Evolutionary conservation across 2,329 filamentous ascomycete genomes (phyloP).

Genomic region (Setomelanomma holmii): DNA sequence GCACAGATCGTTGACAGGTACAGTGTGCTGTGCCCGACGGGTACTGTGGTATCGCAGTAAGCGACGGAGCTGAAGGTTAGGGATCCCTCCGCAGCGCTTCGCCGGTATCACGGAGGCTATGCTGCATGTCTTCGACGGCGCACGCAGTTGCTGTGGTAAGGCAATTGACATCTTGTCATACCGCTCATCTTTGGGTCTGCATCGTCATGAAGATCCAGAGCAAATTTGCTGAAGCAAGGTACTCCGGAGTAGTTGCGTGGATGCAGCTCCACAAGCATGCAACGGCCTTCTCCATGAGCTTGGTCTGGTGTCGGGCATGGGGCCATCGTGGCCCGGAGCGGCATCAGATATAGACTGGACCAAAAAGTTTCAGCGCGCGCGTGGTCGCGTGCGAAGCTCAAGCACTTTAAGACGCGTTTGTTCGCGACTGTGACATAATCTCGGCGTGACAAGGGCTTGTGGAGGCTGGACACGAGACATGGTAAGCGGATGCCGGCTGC

Average conservation of each 20-base stretch:
- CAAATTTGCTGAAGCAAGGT: conserved; percentile 33
- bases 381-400: conserved; percentile 40
- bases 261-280: conserved; percentile 29
- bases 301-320: conserved; percentile 23
- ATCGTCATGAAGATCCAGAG: conserved; percentile 30
- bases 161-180: conserved; percentile 28
- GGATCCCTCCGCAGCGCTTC: conserved; percentile 24
- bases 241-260: conserved; percentile 8
- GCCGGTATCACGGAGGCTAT: conserved; percentile 21
- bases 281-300: conserved; percentile 27
- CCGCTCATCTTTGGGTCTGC: conserved; percentile 21
- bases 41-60: conserved; percentile 28
- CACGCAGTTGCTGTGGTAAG: conserved; percentile 22
- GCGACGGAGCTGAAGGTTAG: conserved; percentile 27
- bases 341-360: conserved; percentile 33
- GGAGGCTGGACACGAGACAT: conserved; percentile 27
- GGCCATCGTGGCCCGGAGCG: conserved; percentile 32
- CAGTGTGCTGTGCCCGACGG: conserved; percentile 26
- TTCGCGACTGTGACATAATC: conserved; percentile 42
- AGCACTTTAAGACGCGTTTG: conserved; percentile 38
- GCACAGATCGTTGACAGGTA: conserved; percentile 36
- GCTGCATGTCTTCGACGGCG: conserved; percentile 15
- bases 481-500: conserved; percentile 36
- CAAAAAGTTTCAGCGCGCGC: conserved; percentile 30
- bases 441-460: conserved; percentile 26